phyloP scores from a whole-genome alignment of 345 rosid genomes.

The Adansonia digitata region DNA sequence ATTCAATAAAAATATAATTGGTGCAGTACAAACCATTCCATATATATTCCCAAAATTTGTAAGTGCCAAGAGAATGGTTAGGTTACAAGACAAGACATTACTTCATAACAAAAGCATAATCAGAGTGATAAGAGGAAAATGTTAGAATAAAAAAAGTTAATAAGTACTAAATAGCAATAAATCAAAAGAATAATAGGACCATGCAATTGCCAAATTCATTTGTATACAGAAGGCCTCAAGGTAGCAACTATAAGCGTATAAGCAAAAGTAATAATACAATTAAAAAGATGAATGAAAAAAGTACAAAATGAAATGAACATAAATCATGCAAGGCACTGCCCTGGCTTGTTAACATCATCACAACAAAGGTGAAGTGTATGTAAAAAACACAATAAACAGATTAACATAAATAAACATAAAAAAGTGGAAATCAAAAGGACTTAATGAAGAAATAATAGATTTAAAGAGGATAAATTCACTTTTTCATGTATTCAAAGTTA shows the following conservation, averaged over 20 bases:
- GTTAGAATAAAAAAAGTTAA: background rate
- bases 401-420: background rate
- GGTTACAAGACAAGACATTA: constrained; percentile 86
- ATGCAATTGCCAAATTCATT: constrained; percentile 89
- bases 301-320: constrained; percentile 37
- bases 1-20: constrained; percentile 18
- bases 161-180: background rate
- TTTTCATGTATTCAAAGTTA: no score
- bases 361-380: background rate
- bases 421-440: background rate
- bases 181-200: constrained; percentile 40
- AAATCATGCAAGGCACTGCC: background rate
- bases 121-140: background rate
- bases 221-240: constrained; percentile 90
- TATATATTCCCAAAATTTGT: constrained; percentile 93
- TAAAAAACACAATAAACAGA: background rate
- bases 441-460: no score
- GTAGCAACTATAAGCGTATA: constrained; percentile 87
- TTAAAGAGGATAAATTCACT: no score
- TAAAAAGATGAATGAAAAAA: background rate
- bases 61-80: constrained; percentile 87
- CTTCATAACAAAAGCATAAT: constrained; percentile 30
- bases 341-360: background rate
- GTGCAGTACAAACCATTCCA: constrained; percentile 61
- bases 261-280: background rate